phyloP scores from a whole-genome alignment of 495 filamentous ascomycete species.

The Penicillium lividum region DNA sequence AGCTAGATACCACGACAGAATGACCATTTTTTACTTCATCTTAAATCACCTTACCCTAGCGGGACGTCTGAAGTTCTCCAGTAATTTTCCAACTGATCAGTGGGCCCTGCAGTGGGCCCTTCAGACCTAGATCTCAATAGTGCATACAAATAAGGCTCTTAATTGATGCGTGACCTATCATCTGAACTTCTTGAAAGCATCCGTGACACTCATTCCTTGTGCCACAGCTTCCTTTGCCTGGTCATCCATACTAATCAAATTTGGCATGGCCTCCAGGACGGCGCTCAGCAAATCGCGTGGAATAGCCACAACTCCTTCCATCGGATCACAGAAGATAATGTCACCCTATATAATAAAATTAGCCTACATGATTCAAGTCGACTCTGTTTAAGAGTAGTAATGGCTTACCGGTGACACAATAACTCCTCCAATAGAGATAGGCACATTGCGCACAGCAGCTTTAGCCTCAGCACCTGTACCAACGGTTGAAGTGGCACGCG shows the following conservation, averaged over 20 bases:
- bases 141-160: not conserved
- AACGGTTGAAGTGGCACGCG: slow-evolving; percentile 56
- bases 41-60: not conserved
- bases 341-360: slow-evolving; percentile 48
- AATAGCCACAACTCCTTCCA: slow-evolving; percentile 64
- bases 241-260: slow-evolving; percentile 59
- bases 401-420: slow-evolving; percentile 46
- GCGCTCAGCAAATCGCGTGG: slow-evolving; percentile 50
- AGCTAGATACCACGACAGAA: slow-evolving; percentile 31
- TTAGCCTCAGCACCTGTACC: slow-evolving; percentile 62
- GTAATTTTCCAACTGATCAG: not conserved
- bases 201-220: slow-evolving; percentile 55
- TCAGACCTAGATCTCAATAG: not conserved
- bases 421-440: slow-evolving; percentile 51
- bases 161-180: not conserved
- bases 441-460: slow-evolving; percentile 54
- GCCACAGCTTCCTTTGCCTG: slow-evolving; percentile 60
- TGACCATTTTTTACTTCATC: slow-evolving; percentile 20
- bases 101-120: too few relatives aligned
- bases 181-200: slow-evolving; percentile 55
- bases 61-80: too few relatives aligned
- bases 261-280: slow-evolving; percentile 55
- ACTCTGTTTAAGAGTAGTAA: not conserved
- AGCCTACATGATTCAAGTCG: not conserved
- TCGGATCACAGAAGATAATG: slow-evolving; percentile 61